These are phyloP conservation scores for Vitis hybrid DNA, from an alignment of 177 flowering plant genomes.

Conservation along the genomic window DNA sequence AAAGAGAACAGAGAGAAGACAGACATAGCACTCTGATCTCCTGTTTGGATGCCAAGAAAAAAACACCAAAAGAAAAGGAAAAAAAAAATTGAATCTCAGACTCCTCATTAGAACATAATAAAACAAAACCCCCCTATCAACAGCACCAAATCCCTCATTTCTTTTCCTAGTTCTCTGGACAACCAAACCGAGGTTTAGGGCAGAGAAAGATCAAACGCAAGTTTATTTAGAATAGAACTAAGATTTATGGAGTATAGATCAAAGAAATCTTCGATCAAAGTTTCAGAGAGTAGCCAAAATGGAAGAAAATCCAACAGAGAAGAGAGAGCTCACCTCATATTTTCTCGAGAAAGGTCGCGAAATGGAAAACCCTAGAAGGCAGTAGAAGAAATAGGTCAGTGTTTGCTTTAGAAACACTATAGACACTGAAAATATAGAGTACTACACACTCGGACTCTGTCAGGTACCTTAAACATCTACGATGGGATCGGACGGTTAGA, in stretches of 20 bases:
- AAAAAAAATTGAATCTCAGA: background rate
- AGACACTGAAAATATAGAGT: too few relatives aligned
- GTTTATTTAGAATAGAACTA: background rate
- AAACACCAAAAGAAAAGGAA: too few relatives aligned
- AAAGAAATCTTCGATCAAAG: background rate
- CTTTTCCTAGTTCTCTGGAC: background rate
- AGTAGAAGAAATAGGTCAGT: background rate
- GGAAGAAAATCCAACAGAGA: background rate
- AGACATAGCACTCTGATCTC: too few relatives aligned
- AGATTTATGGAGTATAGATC: background rate
- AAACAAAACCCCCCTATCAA: background rate
- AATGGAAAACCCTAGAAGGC: constrained; percentile 23
- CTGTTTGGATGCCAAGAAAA: too few relatives aligned
- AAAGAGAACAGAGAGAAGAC: too few relatives aligned
- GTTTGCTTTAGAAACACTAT: too few relatives aligned
- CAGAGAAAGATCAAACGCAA: background rate
- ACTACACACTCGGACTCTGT: background rate
- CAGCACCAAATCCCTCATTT: background rate
- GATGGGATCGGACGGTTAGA: too few relatives aligned
- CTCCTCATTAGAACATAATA: background rate
- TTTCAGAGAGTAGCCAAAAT: background rate
- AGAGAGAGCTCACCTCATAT: constrained; percentile 20
- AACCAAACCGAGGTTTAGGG: background rate
- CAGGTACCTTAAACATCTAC: too few relatives aligned
- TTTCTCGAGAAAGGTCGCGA: constrained; percentile 5